These are phyloP conservation scores for Pythium diclinum DNA, from an alignment of 352 stramenopile genomes.

Conservation along the genomic window DNA sequence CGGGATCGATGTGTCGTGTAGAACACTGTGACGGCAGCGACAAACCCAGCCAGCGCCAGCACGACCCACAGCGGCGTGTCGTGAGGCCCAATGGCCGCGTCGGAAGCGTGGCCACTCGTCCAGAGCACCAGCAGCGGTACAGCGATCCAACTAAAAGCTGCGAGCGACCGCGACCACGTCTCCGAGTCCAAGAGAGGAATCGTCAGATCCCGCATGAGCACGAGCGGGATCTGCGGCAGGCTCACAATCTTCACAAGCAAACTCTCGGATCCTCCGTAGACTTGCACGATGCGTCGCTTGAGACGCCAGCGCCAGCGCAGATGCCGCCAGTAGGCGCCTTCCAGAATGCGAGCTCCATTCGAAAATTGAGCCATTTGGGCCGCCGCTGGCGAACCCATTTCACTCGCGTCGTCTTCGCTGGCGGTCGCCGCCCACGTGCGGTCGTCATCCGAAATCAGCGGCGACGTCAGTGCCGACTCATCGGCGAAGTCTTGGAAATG, in stretches of 20 bases:
- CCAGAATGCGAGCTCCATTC: constrained; percentile 36
- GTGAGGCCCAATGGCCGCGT: constrained; percentile 28
- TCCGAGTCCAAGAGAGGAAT: constrained; percentile 68
- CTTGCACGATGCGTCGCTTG: constrained; percentile 42
- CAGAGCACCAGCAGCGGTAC: constrained; percentile 87
- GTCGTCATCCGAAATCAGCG: constrained; percentile 54
- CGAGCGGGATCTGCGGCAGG: constrained; percentile 47
- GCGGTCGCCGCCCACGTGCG: constrained; percentile 21
- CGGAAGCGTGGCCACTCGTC: constrained; percentile 29
- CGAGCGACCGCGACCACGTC: constrained; percentile 75
- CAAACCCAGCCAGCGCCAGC: constrained; percentile 16
- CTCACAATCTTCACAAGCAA: constrained; percentile 46
- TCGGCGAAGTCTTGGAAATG: constrained; percentile 50
- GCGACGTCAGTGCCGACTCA: constrained; percentile 46
- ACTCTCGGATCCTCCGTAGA: constrained; percentile 44
- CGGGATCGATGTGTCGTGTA: constrained; percentile 65
- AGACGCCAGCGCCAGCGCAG: constrained; percentile 69
- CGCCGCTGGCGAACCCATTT: not conserved
- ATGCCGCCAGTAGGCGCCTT: constrained; percentile 65
- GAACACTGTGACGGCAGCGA: constrained; percentile 62
- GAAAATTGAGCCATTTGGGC: constrained; percentile 30
- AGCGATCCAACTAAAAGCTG: constrained; percentile 77
- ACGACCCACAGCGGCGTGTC: constrained; percentile 45
- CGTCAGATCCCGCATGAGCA: constrained; percentile 60
- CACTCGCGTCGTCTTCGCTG: not conserved